Percentiles rank a stretch among this genome's conserved stretches.
These are phyloP conservation scores for Bonnemaisonia californica DNA, from an alignment of 31 red algal genomes.

Conservation along the genomic window DNA sequence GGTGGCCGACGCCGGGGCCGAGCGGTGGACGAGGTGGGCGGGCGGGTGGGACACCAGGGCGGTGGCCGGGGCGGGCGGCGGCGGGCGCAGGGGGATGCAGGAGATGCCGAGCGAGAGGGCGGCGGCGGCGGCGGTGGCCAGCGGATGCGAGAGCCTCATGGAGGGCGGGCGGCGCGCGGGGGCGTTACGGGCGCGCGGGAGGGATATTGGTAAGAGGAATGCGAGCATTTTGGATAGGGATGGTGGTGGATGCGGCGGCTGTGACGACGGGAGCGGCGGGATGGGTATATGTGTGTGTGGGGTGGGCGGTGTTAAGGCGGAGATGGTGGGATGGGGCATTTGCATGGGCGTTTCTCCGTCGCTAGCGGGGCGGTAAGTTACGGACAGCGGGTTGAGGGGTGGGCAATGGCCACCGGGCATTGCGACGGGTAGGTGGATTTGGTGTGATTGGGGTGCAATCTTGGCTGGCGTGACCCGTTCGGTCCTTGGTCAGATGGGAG, in stretches of 20 bases:
- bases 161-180: not conserved
- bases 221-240: not conserved
- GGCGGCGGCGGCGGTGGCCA: conserved; percentile 3
- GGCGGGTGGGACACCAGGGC: not conserved
- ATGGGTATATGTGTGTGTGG: no score
- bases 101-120: conserved; percentile 10
- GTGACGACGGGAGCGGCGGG: not conserved
- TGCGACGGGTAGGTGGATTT: no score
- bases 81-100: not conserved
- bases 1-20: no score
- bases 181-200: not conserved
- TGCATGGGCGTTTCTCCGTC: no score
- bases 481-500: no score
- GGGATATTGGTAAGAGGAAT: not conserved
- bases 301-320: no score
- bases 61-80: not conserved
- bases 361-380: no score
- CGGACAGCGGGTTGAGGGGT: no score
- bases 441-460: no score
- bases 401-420: no score
- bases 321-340: no score
- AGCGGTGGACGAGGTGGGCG: conserved; percentile 25
- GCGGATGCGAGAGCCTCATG: not conserved
- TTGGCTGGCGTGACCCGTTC: no score
- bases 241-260: not conserved